Base-by-base conservation (phyloP, 306 rosid species). In the Prunus kanzakura region DNA sequence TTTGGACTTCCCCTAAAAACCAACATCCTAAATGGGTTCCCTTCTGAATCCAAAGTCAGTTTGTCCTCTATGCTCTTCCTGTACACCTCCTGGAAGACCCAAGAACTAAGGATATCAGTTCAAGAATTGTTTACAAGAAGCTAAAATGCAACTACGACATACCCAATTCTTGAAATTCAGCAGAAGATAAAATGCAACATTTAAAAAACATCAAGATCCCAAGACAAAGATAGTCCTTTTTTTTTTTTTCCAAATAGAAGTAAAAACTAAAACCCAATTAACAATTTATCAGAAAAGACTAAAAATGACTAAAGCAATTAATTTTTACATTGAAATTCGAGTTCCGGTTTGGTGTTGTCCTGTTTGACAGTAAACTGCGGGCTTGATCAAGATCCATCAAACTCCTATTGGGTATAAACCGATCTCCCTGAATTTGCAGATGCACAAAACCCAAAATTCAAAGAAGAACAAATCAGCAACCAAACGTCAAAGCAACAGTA, bases 321-420 rank as follows among this genome's bases (percentile, higher is more conserved):
- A 20, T 18, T 35, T 69, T 4, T 90, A 86, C 97, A 78, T 46
- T 78, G 69, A 90, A 87, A 11, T 64, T 64, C 25, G 58, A 47
- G 62, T 86, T 90, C 1, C 62, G 74, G 57, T 20, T 1, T 58
- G 79, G 88, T 22, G 51, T 80, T 72, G 84, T 88, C 32, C 78
- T 64, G 82, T 83, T 84, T 2, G 96, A 88, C 89, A 92, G 82
- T 35, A 92, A 82, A 87, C 88, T 88, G 29, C 84, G 89, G 83
- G 97, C 93, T 85, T 92, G 97, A 92, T 92, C 93, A 84, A 92
- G 97, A 90, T 90, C 87, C 97, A 92, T 92, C 97, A 92, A 90
- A 87, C 97, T 92, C 85, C 96, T 73, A 71, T 78, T 92, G 22
- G 97, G 96, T 30, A 92, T 90, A 84, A 92, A 92, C 65, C 96